These are phyloP conservation scores for Malassezia yamatoensis DNA, from an alignment of 1,284 basidiomycete species.

Conservation along the genomic window DNA sequence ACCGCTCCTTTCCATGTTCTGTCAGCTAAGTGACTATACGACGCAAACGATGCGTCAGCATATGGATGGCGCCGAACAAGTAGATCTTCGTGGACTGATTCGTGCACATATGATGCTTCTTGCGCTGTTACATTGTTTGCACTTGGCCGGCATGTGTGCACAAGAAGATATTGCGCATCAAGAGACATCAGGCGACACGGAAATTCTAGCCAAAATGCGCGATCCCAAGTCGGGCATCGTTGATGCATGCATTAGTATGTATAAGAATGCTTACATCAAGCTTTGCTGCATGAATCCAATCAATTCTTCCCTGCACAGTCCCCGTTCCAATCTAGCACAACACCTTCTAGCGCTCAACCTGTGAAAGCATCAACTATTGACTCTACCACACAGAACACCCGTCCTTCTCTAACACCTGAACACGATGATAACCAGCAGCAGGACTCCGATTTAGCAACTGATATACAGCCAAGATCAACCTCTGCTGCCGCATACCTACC, in stretches of 20 bases:
- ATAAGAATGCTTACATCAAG: background rate
- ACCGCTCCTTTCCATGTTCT: background rate
- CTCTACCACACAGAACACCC: too few relatives aligned
- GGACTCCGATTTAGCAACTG: background rate
- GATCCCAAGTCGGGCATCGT: background rate
- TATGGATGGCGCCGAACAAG: background rate
- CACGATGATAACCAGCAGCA: too few relatives aligned
- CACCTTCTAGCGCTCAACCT: background rate
- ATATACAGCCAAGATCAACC: background rate
- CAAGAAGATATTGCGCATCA: conserved; percentile 6
- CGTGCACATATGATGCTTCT: conserved; percentile 15
- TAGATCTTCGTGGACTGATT: conserved; percentile 4
- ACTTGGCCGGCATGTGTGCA: conserved; percentile 4
- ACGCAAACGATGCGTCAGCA: background rate
- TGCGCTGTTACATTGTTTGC: conserved; percentile 5
- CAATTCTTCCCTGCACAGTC: conserved; percentile 8
- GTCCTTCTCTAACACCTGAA: too few relatives aligned
- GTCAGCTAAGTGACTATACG: background rate
- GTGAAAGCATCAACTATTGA: background rate
- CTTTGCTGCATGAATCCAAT: conserved; percentile 3
- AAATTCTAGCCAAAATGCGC: conserved; percentile 7
- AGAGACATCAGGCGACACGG: background rate
- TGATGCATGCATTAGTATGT: conserved; percentile 1
- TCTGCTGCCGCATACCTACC: background rate
- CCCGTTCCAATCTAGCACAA: conserved; percentile 1